Evolutionary conservation across 306 rosid species (phyloP), one percentile per base, ranked within the genome.

Genomic region (Herpetospermum pedunculosum): DNA sequence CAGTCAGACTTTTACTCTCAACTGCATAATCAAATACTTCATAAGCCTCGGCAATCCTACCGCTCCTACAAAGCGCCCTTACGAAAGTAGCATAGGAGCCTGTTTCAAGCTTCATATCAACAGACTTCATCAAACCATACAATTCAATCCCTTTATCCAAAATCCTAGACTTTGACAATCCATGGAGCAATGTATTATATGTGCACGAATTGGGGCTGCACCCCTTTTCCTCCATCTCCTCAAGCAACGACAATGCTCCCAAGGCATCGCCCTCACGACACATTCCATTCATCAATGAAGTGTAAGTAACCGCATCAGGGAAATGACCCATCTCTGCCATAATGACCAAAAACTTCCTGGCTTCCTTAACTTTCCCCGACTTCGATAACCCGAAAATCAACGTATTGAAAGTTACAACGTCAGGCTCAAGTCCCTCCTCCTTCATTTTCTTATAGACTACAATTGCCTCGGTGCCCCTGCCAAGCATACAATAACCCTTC

Each of bases 1-100:
- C 88, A 2, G 89, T 84, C 83, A 91, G 59, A 77, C 97, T 94
- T 91, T 88, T 91, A 81, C 92, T 89, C 87, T 81, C 86, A 69
- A 94, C 82, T 12, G 96, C 96, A 83, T 87, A 94, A 84, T 94
- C 97, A 77, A 91, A 94, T 68, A 88, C 97, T 82, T 84, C 89
- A 80, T 84, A 91, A n/a, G 96, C 97, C 65, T 89, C 96, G 0
- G 96, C 96, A 65, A 88, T 46, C 82, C 88, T 87, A n/a, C 89
- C 90, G 5, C 80, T 81, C 81, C 95, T 89, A 69, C 99, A 91
- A 25, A 94, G 86, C 3, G 81, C 76, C 88, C 99, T 80, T 65
- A 94, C 84, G 58, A 91, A 78, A 5, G 97, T 84, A 59, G 88
- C 88, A 83, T 94, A 94, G 44, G 92, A 84, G 46, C 88, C 91